A percentile compares a stretch with the other conserved stretches of the same genome.
phyloP scores from a whole-genome alignment of 2,329 filamentous ascomycete genomes.

The Myrmaecium sp. region DNA sequence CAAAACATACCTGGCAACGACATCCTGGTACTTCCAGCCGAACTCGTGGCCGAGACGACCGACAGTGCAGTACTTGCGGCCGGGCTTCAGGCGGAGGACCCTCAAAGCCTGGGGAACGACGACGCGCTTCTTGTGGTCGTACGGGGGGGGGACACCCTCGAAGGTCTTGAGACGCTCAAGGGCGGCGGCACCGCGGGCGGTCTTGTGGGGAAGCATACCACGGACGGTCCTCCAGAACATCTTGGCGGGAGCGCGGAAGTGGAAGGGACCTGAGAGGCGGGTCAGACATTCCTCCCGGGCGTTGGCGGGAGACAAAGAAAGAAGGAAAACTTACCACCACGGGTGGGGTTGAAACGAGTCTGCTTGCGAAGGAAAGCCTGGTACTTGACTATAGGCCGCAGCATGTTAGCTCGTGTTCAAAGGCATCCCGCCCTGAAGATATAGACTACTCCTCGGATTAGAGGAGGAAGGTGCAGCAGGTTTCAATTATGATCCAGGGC shows the following conservation, averaged over 20 bases:
- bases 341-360: slow-evolving; percentile 98
- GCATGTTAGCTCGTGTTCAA: no score
- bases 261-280: slow-evolving; percentile 65
- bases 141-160: slow-evolving; percentile 96
- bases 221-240: slow-evolving; percentile 99
- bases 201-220: slow-evolving; percentile 99
- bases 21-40: slow-evolving; percentile 99
- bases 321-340: slow-evolving; percentile 57
- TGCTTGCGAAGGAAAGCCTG: slow-evolving; percentile 99
- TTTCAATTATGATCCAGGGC: no score
- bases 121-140: slow-evolving; percentile 99
- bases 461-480: no score
- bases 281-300: not conserved
- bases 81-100: slow-evolving; percentile 91
- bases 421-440: no score
- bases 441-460: no score
- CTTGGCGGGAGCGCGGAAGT: slow-evolving; percentile 97
- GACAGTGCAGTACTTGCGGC: slow-evolving; percentile 99
- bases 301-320: slow-evolving; percentile 1
- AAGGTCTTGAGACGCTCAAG: slow-evolving; percentile 99
- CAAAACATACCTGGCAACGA: slow-evolving; percentile 66
- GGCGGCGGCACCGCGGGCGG: slow-evolving; percentile 86
- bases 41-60: slow-evolving; percentile 97
- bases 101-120: slow-evolving; percentile 97
- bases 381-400: slow-evolving; percentile 98